Percentiles rank a stretch among this genome's conserved stretches.
phyloP scores from a whole-genome alignment of 345 rosid genomes.

The Erucastrum elatum region DNA sequence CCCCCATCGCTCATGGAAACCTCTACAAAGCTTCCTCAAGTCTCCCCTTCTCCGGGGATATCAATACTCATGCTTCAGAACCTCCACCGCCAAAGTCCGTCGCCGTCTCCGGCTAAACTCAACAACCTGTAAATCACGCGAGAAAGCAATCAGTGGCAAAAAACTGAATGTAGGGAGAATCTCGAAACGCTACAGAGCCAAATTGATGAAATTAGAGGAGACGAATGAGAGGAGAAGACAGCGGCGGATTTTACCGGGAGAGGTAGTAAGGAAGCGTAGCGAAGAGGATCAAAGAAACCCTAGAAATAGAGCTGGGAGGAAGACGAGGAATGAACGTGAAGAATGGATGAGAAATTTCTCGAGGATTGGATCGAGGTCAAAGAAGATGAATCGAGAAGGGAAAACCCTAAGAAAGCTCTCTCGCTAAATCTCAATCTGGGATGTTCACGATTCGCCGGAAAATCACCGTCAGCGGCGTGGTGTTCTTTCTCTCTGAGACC shows the following conservation, averaged over 20 bases:
- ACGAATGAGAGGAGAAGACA: conserved; percentile 4
- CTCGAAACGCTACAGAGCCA: conserved; percentile 36
- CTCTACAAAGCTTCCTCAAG: conserved; percentile 56
- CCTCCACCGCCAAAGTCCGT: conserved; percentile 28
- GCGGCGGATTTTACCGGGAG: background rate
- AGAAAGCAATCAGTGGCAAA: conserved; percentile 27
- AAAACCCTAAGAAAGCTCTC: conserved; percentile 34
- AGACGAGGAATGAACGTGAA: conserved; percentile 29
- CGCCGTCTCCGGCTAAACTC: conserved; percentile 30
- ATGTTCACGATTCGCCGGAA: conserved; percentile 30
- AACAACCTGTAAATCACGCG: conserved; percentile 1
- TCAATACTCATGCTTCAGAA: conserved; percentile 80
- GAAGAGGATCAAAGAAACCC: conserved; percentile 49
- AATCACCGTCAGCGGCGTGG: conserved; percentile 33
- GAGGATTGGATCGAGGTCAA: conserved; percentile 51
- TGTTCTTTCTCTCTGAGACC: conserved; percentile 28
- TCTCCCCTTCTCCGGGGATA: conserved; percentile 47
- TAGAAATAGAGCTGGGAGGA: conserved; percentile 29
- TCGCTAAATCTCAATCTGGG: conserved; percentile 40
- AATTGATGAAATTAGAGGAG: conserved; percentile 28
- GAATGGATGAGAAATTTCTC: background rate
- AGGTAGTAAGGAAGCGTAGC: conserved; percentile 30
- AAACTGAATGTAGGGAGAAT: conserved; percentile 54
- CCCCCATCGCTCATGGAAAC: conserved; percentile 99
- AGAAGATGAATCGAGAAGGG: conserved; percentile 31